Percentiles rank a stretch among this genome's conserved stretches.
These are phyloP conservation scores for Aspergillus calidoustus DNA, from an alignment of 2,329 filamentous ascomycete species.

Conservation along the genomic window DNA sequence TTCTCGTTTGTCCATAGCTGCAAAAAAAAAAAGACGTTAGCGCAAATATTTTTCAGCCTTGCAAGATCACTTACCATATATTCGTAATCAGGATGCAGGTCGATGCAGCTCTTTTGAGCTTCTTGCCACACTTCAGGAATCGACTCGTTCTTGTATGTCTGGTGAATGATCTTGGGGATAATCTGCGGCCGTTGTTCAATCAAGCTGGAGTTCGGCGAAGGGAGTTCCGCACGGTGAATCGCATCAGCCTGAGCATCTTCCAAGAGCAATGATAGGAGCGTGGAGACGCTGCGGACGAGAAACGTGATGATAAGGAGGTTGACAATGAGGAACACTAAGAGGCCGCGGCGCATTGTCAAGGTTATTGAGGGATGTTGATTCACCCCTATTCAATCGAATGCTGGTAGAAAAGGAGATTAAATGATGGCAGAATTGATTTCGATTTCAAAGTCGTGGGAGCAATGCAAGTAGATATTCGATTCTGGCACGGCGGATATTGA, in stretches of 20 bases:
- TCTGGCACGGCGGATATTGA: not conserved
- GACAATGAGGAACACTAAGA: conserved; percentile 67
- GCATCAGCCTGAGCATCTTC: conserved; percentile 70
- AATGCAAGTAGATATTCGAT: not conserved
- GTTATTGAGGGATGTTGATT: conserved; percentile 9
- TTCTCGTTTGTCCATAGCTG: conserved; percentile 77
- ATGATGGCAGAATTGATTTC: conserved; percentile 5
- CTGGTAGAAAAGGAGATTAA: not conserved
- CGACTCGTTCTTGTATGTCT: conserved; percentile 73
- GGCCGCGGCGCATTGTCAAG: conserved; percentile 62
- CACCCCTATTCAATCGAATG: conserved; percentile 12
- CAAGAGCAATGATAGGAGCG: conserved; percentile 70
- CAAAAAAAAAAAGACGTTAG: not conserved
- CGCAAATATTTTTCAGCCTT: conserved; percentile 18
- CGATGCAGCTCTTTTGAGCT: conserved; percentile 68
- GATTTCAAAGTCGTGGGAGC: conserved; percentile 13
- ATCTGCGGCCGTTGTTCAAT: conserved; percentile 62
- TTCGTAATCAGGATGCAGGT: conserved; percentile 72
- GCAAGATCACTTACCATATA: conserved; percentile 62
- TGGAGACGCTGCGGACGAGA: conserved; percentile 70
- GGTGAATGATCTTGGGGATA: conserved; percentile 78
- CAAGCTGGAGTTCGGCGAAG: conserved; percentile 65
- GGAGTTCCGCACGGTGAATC: conserved; percentile 69
- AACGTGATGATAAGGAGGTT: conserved; percentile 67
- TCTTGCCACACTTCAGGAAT: conserved; percentile 70